These are phyloP conservation scores for Ogataea polymorpha DNA, from an alignment of 805 yeast species.

Conservation along the genomic window DNA sequence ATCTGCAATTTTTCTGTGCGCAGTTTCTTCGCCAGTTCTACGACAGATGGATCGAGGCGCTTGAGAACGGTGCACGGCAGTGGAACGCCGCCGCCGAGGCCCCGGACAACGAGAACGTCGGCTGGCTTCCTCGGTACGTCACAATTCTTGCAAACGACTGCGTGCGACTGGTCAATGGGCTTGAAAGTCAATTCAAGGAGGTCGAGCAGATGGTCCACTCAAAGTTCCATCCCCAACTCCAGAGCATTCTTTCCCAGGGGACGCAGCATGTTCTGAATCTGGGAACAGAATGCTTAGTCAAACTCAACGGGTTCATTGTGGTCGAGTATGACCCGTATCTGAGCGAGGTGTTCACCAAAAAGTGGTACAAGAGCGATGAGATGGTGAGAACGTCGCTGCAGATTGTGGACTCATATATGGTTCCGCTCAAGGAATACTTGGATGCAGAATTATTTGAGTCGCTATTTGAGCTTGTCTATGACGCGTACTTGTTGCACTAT, in stretches of 20 bases:
- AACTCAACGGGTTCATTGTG: slow-evolving; percentile 24
- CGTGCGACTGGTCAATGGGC: slow-evolving; percentile 30
- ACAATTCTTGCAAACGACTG: slow-evolving; percentile 32
- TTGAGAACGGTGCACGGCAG: slow-evolving; percentile 18
- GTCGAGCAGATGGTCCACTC: slow-evolving; percentile 22
- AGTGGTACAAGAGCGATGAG: slow-evolving; percentile 31
- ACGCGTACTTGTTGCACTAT: slow-evolving; percentile 39
- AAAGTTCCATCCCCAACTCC: slow-evolving; percentile 23
- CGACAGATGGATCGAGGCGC: slow-evolving; percentile 20
- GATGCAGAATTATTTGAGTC: slow-evolving; percentile 30
- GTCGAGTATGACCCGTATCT: slow-evolving; percentile 25
- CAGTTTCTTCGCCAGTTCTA: slow-evolving; percentile 22
- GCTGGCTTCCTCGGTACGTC: slow-evolving; percentile 31
- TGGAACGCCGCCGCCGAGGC: slow-evolving; percentile 17
- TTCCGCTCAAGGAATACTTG: slow-evolving; percentile 28
- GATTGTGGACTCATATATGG: slow-evolving; percentile 27
- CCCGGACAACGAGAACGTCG: slow-evolving; percentile 19
- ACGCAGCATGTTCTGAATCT: slow-evolving; percentile 21
- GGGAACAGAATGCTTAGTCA: slow-evolving; percentile 28
- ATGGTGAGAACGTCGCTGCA: slow-evolving; percentile 26
- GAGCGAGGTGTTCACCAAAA: slow-evolving; percentile 24
- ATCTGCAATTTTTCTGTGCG: slow-evolving; percentile 22
- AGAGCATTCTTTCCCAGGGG: slow-evolving; percentile 17
- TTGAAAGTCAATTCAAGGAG: slow-evolving; percentile 22
- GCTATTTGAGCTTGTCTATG: slow-evolving; percentile 32